Conservation (phyloP, 2,329 filamentous ascomycete genomes). For the Aaosphaeria arxii region DNA sequence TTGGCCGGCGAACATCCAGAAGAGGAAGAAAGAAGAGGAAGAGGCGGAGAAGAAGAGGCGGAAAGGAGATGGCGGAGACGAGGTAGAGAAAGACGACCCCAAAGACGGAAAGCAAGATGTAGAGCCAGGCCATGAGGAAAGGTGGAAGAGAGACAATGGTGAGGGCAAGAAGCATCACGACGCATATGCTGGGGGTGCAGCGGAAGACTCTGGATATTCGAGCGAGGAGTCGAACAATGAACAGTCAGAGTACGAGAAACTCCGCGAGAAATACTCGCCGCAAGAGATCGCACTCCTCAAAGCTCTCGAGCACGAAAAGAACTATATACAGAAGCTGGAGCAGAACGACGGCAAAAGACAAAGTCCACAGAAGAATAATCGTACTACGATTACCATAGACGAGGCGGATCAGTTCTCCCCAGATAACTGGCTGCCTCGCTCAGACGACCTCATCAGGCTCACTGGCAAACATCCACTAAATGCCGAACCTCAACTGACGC, state of each 20-base stretch:
- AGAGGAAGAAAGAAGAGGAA: slow-evolving; percentile 22
- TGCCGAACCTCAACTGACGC: slow-evolving; percentile 43
- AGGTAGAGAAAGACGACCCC: neutral
- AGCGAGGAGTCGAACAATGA: neutral
- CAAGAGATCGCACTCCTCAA: neutral
- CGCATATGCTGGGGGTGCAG: slow-evolving; percentile 26
- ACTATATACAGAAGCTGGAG: slow-evolving; percentile 40
- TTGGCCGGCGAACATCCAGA: slow-evolving; percentile 49
- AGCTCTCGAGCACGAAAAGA: slow-evolving; percentile 46
- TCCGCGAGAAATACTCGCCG: slow-evolving; percentile 6
- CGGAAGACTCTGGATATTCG: slow-evolving; percentile 1
- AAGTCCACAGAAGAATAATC: slow-evolving; percentile 34
- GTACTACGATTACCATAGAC: slow-evolving; percentile 40
- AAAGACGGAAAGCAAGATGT: neutral
- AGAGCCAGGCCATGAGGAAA: slow-evolving; percentile 12
- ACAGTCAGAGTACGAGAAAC: neutral
- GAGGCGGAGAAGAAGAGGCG: neutral
- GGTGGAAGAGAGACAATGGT: slow-evolving; percentile 26
- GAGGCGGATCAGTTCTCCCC: slow-evolving; percentile 52
- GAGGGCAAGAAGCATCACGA: slow-evolving; percentile 36
- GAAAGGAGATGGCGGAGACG: neutral
- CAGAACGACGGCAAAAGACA: slow-evolving; percentile 43
- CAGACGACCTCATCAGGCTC: slow-evolving; percentile 46
- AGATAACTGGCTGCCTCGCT: slow-evolving; percentile 54
- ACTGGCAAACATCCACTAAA: slow-evolving; percentile 56